Evolutionary conservation across 768 basidiomycete genomes (phyloP).

Genomic region (Pleurotus djamor): DNA sequence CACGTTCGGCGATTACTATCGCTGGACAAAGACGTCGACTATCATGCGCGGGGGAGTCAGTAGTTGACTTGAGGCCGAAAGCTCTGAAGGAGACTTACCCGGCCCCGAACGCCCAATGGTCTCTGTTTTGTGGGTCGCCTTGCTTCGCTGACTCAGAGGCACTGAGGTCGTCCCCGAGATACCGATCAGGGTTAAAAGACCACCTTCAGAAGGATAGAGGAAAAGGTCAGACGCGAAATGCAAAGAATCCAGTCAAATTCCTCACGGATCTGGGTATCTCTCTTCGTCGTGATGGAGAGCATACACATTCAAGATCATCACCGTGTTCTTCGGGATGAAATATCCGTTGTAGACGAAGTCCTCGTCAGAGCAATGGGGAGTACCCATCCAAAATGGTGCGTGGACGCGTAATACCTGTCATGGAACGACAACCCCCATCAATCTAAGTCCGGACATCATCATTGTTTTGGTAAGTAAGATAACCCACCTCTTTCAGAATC

Average conservation of each 20-base stretch:
- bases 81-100: constrained; percentile 18
- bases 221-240: neutral
- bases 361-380: constrained; percentile 22
- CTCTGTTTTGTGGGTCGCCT: constrained; percentile 23
- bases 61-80: too few species aligned
- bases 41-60: too few species aligned
- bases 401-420: constrained; percentile 17
- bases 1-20: constrained; percentile 28
- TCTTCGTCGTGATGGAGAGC: constrained; percentile 20
- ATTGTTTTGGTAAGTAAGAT: neutral
- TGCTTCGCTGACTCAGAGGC: constrained; percentile 27
- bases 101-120: constrained; percentile 36
- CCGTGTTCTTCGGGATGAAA: constrained; percentile 25
- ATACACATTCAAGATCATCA: constrained; percentile 26
- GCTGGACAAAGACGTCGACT: constrained; percentile 31
- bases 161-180: constrained; percentile 22
- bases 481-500: constrained; percentile 20
- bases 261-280: constrained; percentile 29
- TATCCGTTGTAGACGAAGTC: constrained; percentile 29
- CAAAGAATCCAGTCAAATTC: neutral
- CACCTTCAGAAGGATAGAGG: constrained; percentile 8
- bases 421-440: neutral
- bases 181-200: constrained; percentile 30
- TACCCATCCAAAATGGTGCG: constrained; percentile 21
- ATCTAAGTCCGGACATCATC: neutral